Evolutionary conservation across 768 basidiomycete genomes (phyloP).

Genomic region (Pulveroboletus sp.): DNA sequence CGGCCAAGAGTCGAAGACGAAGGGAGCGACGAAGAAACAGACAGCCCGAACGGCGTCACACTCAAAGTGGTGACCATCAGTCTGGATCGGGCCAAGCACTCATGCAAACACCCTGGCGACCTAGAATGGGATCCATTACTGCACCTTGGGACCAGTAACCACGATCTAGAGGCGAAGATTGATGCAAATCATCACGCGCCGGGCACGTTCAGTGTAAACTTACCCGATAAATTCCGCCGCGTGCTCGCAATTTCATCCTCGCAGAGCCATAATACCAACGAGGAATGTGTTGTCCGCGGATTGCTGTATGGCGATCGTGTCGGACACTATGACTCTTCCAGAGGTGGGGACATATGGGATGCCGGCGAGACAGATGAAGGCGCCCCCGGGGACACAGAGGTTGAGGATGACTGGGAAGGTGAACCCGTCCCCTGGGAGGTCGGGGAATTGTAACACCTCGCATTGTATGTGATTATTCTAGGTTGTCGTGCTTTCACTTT

Average conservation of each 20-base stretch:
- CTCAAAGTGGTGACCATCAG: constrained; percentile 22
- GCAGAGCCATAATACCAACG: constrained; percentile 38
- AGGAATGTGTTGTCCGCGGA: constrained; percentile 53
- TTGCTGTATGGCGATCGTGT: constrained; percentile 57
- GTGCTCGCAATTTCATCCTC: constrained; percentile 58
- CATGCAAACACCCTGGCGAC: constrained; percentile 10
- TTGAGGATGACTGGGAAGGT: constrained; percentile 69
- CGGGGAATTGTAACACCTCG: constrained; percentile 55
- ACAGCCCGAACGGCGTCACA: constrained; percentile 14
- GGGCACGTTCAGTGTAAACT: constrained; percentile 47
- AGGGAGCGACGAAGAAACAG: constrained; percentile 26
- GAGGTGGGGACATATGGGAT: constrained; percentile 74
- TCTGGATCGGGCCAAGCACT: constrained; percentile 11
- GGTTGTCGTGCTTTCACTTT: constrained; percentile 24
- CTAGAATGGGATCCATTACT: constrained; percentile 32
- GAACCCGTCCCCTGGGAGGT: constrained; percentile 81
- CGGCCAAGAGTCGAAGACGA: constrained; percentile 42
- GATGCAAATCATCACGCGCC: constrained; percentile 34
- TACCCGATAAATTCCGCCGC: constrained; percentile 63
- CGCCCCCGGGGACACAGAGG: constrained; percentile 41
- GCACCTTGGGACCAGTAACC: constrained; percentile 21
- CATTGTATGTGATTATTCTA: constrained; percentile 30
- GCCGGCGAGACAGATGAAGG: constrained; percentile 58
- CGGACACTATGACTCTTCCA: constrained; percentile 55
- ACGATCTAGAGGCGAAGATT: constrained; percentile 15